phyloP scores from a whole-genome alignment of 2,329 filamentous ascomycete genomes.

The Nakataea oryzae region DNA sequence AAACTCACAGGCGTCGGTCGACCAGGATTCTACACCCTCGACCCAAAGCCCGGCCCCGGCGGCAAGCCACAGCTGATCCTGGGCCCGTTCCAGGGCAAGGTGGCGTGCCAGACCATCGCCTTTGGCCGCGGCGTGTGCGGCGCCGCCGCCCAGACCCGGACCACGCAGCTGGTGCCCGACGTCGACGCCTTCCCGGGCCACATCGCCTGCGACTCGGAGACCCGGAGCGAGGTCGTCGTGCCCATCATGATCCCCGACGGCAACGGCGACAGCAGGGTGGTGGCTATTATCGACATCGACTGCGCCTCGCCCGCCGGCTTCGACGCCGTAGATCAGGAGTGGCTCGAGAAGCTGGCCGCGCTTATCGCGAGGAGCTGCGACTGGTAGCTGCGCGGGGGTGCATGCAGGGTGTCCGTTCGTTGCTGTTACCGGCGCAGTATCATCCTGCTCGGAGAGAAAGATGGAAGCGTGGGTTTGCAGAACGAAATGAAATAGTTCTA shows the following conservation, averaged over 20 bases:
- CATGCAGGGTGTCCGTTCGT: not conserved
- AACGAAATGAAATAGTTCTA: too few species aligned
- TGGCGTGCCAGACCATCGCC: slow-evolving; percentile 67
- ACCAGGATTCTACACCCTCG: slow-evolving; percentile 66
- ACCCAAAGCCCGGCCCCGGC: slow-evolving; percentile 24
- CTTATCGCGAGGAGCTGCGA: slow-evolving; percentile 52
- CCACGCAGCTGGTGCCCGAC: slow-evolving; percentile 58
- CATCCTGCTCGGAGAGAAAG: too few species aligned
- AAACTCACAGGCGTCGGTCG: slow-evolving; percentile 33
- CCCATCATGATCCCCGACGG: slow-evolving; percentile 42
- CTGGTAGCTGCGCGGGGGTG: slow-evolving; percentile 33
- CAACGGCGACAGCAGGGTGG: slow-evolving; percentile 17
- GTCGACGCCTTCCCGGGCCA: slow-evolving; percentile 69
- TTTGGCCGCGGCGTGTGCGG: slow-evolving; percentile 71
- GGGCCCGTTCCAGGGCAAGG: slow-evolving; percentile 71
- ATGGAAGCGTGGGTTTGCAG: too few species aligned
- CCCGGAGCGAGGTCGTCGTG: slow-evolving; percentile 72
- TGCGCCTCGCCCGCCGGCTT: slow-evolving; percentile 60
- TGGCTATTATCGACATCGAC: slow-evolving; percentile 70
- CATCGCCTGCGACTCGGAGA: slow-evolving; percentile 71
- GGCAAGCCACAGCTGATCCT: slow-evolving; percentile 50
- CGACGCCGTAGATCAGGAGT: slow-evolving; percentile 53
- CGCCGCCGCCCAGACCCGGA: slow-evolving; percentile 46
- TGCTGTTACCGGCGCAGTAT: too few species aligned
- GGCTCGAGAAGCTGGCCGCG: slow-evolving; percentile 55